Base-by-base conservation (phyloP, 2,329 filamentous ascomycete species). In the Calonectria pseudoreteaudii region DNA sequence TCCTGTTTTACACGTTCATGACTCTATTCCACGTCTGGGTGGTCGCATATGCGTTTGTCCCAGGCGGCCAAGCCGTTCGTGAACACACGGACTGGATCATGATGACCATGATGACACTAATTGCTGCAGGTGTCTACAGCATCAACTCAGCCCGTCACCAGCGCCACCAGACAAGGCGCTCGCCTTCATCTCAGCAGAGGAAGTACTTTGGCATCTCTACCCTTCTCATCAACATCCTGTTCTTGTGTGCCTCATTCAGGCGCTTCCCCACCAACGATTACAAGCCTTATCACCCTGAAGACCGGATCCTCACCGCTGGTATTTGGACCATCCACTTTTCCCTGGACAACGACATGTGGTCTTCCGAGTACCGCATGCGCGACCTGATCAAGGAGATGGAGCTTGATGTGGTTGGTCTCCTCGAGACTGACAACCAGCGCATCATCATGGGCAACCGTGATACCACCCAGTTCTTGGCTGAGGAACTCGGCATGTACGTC, bases 371-470 rank as follows among this genome's bases (percentile, higher is more conserved):
- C 80, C 95, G 97, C 76, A 97, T 98, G 92, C 94, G 95, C 72
- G 93, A 98, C 86, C 88, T 98, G 18, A 93, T 98, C 85, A 93
- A 95, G 81, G 97, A 98, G 81, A 88, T 98, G n/a, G 97, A 99
- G 85, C 87, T 99, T n/a, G 97, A 99, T 82, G 95, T 99, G 7
- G 91, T 99, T 60, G 97, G 97, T n/a, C 90, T 99, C 26, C 90
- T 99, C 0, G 97, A 99, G 85, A 94, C 94, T 0, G 97, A 99
- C 83, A 90, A 95, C 44, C 97, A 99, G 86, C 94, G 96, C 79
- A 98, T 99, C 86, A 99, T 99, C 88, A 99, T 98, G 97, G 97
- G 97, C 81, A 99, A 98, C 86, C 94, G 97, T 78, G 97, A 99
- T 83, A 94, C 95, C 11, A 98, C 97, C 1, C 97, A 98, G 83